phyloP scores from a whole-genome alignment of 805 yeast species.

The Candida loeiensis region DNA sequence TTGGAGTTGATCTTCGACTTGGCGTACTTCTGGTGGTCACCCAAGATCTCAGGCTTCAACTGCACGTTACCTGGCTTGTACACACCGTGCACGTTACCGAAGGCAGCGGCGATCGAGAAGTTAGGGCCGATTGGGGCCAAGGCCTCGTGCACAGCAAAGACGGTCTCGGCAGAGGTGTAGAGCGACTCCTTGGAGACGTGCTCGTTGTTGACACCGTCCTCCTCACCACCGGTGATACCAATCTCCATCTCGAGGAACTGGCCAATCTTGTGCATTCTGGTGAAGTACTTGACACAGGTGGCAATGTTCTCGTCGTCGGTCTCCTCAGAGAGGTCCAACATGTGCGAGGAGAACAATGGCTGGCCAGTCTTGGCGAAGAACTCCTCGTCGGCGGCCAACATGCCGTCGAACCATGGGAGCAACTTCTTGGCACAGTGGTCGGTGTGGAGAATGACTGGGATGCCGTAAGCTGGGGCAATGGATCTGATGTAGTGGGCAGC shows the following conservation, averaged over 20 bases:
- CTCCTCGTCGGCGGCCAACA: constrained; percentile 94
- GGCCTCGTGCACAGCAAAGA: constrained; percentile 86
- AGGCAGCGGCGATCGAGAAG: constrained; percentile 99
- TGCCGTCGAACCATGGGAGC: constrained; percentile 98
- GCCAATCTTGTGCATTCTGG: constrained; percentile 87
- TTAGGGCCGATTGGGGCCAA: constrained; percentile 88
- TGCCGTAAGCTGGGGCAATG: constrained; percentile 92
- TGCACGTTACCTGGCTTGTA: constrained; percentile 98
- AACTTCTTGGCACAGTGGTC: constrained; percentile 99
- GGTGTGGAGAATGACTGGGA: constrained; percentile 95
- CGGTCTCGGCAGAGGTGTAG: constrained; percentile 95
- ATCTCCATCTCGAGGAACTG: constrained; percentile 99
- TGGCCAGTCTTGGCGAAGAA: constrained; percentile 82
- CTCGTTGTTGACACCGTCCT: constrained; percentile 99
- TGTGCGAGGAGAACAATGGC: constrained; percentile 97
- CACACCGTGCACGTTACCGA: constrained; percentile 99
- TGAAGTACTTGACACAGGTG: constrained; percentile 91
- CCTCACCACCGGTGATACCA: constrained; percentile 99
- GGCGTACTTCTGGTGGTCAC: constrained; percentile 92
- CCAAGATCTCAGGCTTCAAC: constrained; percentile 87
- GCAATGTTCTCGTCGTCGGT: constrained; percentile 92
- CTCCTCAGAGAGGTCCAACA: constrained; percentile 98
- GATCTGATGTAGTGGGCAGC: constrained; percentile 98
- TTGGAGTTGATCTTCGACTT: constrained; percentile 55
- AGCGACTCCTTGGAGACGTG: constrained; percentile 79